A percentile compares a stretch with the other conserved stretches of the same genome.
phyloP scores from a whole-genome alignment of 2,329 filamentous ascomycete species.

The Dryadomyces quercus-mongolicae region DNA sequence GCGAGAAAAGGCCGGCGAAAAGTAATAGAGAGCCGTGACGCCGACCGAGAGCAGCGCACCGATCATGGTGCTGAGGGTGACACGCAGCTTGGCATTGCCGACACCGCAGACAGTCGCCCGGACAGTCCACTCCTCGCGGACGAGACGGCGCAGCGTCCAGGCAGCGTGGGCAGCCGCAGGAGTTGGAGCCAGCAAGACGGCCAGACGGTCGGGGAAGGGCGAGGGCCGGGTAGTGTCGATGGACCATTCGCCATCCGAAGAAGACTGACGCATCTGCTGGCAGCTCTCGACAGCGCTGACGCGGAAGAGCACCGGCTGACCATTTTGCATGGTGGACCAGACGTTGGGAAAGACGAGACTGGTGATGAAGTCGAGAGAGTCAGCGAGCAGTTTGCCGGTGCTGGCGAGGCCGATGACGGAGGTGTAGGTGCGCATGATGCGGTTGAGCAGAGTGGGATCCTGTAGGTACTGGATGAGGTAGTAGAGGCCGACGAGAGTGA shows the following conservation, averaged over 20 bases:
- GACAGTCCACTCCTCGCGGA: slow-evolving; percentile 40
- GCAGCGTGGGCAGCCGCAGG: slow-evolving; percentile 16
- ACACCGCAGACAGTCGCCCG: slow-evolving; percentile 39
- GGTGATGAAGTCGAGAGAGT: slow-evolving; percentile 50
- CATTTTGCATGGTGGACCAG: slow-evolving; percentile 32
- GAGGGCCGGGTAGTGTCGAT: slow-evolving; percentile 20
- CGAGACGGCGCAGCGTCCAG: slow-evolving; percentile 39
- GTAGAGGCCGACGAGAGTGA: slow-evolving; percentile 63
- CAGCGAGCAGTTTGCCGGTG: slow-evolving; percentile 60
- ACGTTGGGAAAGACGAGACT: slow-evolving; percentile 62
- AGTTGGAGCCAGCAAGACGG: slow-evolving; percentile 20
- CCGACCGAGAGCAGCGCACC: slow-evolving; percentile 41
- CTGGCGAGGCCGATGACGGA: slow-evolving; percentile 68
- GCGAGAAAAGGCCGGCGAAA: slow-evolving; percentile 29
- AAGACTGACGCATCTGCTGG: slow-evolving; percentile 19
- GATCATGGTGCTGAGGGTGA: slow-evolving; percentile 46
- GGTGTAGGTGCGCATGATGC: slow-evolving; percentile 74
- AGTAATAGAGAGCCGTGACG: slow-evolving; percentile 53
- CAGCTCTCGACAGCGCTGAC: slow-evolving; percentile 28
- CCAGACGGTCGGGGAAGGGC: slow-evolving; percentile 27
- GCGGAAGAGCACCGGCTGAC: slow-evolving; percentile 21
- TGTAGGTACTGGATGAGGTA: slow-evolving; percentile 81
- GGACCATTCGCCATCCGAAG: slow-evolving; percentile 11
- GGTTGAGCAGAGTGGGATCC: slow-evolving; percentile 70
- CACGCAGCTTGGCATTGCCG: slow-evolving; percentile 28